phyloP scores from a whole-genome alignment of 257 asterid genomes.

The Solanum paucissectum region DNA sequence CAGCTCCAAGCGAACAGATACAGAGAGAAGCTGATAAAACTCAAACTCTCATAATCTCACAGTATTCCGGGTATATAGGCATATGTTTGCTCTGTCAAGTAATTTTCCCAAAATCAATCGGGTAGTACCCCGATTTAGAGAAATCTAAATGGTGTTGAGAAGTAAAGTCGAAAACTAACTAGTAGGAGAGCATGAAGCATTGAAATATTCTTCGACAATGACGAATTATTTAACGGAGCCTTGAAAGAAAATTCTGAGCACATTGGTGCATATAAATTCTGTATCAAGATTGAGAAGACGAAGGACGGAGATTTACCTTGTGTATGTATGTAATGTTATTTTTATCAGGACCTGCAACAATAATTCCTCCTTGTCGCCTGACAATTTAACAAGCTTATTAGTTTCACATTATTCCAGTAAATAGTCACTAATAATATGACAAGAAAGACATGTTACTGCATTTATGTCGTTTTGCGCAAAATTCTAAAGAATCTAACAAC shows the following conservation, averaged over 20 bases:
- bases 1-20: no score
- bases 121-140: not conserved
- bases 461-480: not conserved
- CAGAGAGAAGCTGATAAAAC: not conserved
- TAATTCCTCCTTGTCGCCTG: constrained; percentile 96
- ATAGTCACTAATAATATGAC: not conserved
- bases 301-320: constrained; percentile 41
- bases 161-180: not conserved
- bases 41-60: not conserved
- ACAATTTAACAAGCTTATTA: constrained; percentile 5
- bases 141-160: not conserved
- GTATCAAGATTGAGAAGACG: not conserved
- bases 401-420: not conserved
- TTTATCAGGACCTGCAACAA: constrained; percentile 95
- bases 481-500: no score
- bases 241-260: not conserved
- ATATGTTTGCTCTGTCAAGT: not conserved
- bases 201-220: not conserved
- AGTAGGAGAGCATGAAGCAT: not conserved
- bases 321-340: constrained; percentile 60
- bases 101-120: not conserved
- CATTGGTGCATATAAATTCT: not conserved
- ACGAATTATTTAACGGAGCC: not conserved
- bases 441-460: not conserved
- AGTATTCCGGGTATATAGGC: not conserved